A percentile compares a stretch with the other conserved stretches of the same genome.
These are phyloP conservation scores for Coix lacrymajobi DNA, from an alignment of 176 grass and related monocot species.

Conservation along the genomic window DNA sequence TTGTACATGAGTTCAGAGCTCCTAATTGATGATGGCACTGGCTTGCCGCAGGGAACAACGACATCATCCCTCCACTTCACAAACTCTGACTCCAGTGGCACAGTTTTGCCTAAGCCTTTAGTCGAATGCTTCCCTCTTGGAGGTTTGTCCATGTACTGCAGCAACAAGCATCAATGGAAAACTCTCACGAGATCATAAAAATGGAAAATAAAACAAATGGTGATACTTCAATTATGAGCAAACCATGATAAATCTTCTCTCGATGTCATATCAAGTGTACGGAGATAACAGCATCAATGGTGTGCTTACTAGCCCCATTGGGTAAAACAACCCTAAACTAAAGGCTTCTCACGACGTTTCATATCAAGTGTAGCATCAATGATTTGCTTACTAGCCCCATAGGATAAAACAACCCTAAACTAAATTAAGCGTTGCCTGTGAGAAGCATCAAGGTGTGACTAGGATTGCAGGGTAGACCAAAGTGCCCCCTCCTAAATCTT, in stretches of 20 bases:
- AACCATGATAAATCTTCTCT: not conserved
- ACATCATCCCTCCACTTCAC: conserved; percentile 84
- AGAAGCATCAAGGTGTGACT: not conserved
- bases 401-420: not conserved
- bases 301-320: not conserved
- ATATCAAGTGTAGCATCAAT: not conserved
- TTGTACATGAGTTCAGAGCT: conserved; percentile 87
- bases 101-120: conserved; percentile 85
- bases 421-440: not conserved
- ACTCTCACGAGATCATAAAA: not conserved
- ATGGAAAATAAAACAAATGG: not conserved
- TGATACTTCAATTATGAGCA: not conserved
- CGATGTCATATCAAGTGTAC: not conserved
- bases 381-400: not conserved
- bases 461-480: not conserved
- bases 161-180: not conserved
- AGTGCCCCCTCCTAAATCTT: not conserved
- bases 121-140: conserved; percentile 94
- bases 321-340: not conserved
- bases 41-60: conserved; percentile 78
- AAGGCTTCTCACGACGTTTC: not conserved
- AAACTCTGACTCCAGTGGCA: conserved; percentile 72
- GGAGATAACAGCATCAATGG: not conserved
- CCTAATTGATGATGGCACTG: conserved; percentile 55
- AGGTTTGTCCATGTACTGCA: conserved; percentile 77